A percentile compares a stretch with the other conserved stretches of the same genome.
phyloP scores from a whole-genome alignment of 2,329 filamentous ascomycete genomes.

The Epichloe glyceriae region DNA sequence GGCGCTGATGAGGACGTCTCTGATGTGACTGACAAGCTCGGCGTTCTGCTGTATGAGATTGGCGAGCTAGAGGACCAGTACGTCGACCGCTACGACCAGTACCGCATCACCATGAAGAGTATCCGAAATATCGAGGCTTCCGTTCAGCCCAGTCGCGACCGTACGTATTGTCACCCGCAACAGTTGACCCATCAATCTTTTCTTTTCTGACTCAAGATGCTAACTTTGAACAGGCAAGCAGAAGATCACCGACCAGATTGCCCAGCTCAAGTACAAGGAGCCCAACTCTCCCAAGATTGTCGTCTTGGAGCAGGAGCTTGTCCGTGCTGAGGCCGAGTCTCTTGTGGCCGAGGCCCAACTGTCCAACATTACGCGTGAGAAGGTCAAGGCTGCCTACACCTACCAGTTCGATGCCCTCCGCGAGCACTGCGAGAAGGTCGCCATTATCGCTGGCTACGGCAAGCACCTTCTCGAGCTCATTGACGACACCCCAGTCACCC shows the following conservation, averaged over 20 bases:
- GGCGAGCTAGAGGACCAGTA: constrained; percentile 97
- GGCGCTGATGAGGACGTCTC: constrained; percentile 93
- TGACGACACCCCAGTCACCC: constrained; percentile 92
- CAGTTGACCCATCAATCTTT: background rate
- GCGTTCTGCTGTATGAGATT: constrained; percentile 95
- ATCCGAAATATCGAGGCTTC: constrained; percentile 98
- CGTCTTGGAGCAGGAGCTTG: constrained; percentile 94
- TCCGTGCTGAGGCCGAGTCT: constrained; percentile 97
- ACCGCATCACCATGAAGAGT: constrained; percentile 97
- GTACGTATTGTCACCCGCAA: constrained; percentile 38
- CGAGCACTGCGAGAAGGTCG: constrained; percentile 96
- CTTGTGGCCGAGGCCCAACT: constrained; percentile 95
- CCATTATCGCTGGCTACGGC: constrained; percentile 93
- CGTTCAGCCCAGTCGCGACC: constrained; percentile 92
- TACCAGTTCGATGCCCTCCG: constrained; percentile 97
- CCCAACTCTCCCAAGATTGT: constrained; percentile 96
- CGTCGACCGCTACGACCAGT: constrained; percentile 97
- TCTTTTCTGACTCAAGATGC: background rate
- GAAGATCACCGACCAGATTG: constrained; percentile 98
- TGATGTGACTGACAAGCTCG: constrained; percentile 97
- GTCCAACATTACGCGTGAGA: constrained; percentile 98
- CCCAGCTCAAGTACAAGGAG: constrained; percentile 98
- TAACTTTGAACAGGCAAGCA: constrained; percentile 62
- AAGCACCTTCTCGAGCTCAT: constrained; percentile 97
- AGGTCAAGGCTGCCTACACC: constrained; percentile 94